Evolutionary conservation across 169 alveolate genomes (phyloP).

Genomic region (Plasmodium knowlesi): DNA sequence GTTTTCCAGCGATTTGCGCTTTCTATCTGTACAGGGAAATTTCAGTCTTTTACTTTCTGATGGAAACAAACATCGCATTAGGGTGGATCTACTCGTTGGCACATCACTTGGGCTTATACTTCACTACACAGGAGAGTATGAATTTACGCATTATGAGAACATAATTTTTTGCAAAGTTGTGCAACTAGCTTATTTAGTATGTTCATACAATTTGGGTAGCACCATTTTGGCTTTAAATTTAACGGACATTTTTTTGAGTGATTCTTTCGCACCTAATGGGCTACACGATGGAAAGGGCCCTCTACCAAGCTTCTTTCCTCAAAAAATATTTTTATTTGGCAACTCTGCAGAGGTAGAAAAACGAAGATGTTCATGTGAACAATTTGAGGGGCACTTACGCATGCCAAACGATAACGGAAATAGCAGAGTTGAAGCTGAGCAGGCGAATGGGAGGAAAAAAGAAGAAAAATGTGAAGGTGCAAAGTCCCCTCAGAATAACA

Average conservation of each 20-base stretch:
- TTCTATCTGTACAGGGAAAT: conserved; percentile 51
- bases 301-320: background rate
- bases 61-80: background rate
- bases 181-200: conserved; percentile 3
- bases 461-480: background rate
- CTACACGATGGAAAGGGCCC: background rate
- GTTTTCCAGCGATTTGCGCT: conserved; percentile 55
- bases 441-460: background rate
- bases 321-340: background rate
- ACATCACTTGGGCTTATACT: conserved; percentile 65
- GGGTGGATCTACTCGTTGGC: conserved; percentile 32
- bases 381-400: background rate
- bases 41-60: background rate
- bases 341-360: background rate
- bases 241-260: background rate
- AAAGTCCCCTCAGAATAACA: background rate
- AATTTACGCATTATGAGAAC: conserved; percentile 24
- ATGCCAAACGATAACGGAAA: background rate
- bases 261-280: background rate
- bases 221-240: conserved; percentile 17
- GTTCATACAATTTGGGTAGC: conserved; percentile 31
- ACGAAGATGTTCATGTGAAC: background rate
- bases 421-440: background rate
- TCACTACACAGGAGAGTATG: conserved; percentile 29
- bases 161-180: conserved; percentile 31